Conservation (phyloP, 257 asterid genomes). For the Scutellaria baicalensis region DNA sequence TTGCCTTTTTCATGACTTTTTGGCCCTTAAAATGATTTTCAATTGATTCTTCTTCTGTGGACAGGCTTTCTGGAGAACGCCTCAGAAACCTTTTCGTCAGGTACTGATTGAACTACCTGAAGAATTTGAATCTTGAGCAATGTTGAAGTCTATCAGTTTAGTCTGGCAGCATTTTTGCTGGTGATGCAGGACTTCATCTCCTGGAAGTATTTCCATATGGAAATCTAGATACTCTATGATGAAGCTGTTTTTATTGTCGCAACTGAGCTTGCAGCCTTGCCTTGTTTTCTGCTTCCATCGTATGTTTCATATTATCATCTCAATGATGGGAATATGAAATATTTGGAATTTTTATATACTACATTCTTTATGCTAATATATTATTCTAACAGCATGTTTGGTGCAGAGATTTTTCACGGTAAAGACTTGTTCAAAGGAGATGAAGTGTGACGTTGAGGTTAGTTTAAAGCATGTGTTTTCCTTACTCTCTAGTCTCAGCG, state of each 20-base stretch:
- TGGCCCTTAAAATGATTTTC: not conserved
- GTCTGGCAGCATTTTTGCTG: not conserved
- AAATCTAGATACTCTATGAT: not conserved
- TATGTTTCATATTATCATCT: constrained; percentile 5
- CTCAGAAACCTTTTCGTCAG: constrained; percentile 93
- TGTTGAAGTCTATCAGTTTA: not conserved
- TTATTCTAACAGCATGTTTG: constrained; percentile 24
- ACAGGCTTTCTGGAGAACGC: constrained; percentile 98
- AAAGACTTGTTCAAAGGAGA: constrained; percentile 96
- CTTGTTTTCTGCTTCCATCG: not conserved
- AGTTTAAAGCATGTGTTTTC: constrained; percentile 8
- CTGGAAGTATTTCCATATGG: not conserved
- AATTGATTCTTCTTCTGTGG: constrained; percentile 8
- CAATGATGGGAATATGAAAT: not conserved
- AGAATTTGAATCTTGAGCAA: constrained; percentile 1
- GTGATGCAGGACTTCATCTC: not conserved
- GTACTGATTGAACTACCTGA: constrained; percentile 24
- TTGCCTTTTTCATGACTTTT: not conserved
- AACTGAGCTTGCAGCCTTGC: constrained; percentile 3
- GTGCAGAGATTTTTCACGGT: constrained; percentile 94
- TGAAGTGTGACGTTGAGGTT: constrained; percentile 99
- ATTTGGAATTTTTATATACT: not conserved
- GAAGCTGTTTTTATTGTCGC: not conserved
- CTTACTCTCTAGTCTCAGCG: not conserved
- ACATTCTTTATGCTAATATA: constrained; percentile 7